Base-by-base conservation (phyloP, 352 stramenopile genomes). In the Blastocystis sp. region DNA sequence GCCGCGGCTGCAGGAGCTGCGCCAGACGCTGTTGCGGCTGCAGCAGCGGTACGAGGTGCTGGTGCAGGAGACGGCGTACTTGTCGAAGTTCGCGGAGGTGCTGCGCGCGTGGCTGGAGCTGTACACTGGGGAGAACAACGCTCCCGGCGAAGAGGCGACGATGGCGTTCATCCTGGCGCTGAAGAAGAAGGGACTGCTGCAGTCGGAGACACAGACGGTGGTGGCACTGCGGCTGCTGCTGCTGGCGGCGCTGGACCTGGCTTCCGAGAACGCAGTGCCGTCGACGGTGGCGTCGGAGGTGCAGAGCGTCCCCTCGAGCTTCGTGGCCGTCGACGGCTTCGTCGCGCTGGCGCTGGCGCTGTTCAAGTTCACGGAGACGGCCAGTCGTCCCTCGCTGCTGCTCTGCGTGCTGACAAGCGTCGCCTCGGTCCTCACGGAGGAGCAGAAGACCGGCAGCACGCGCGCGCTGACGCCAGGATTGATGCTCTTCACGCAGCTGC, bases 401-500 rank as follows among this genome's bases (percentile, higher is more conserved):
- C 51, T 81, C n/a, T 81, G 69, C 18, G 42, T 81, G 34, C 27
- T 81, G 18, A 81, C 69, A 7, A 38, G 44, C n/a, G 42, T 81
- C 9, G 18, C 44, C 21, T 63, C 21, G 4, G 48, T 81, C 1
- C 40, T 81, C n/a, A 61, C 48, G 1, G 69, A 81, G 16, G 48
- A 81, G 27, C 69, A 81, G 46, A 81, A 81, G 51, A 29, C 21
- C 32, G 69, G 69, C 32, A 72, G 14, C 4, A 48, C 14, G 2
- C 61, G 61, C n/a, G 61, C 27, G 7, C 7, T 46, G 27, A 27
- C 27, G 2, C 61, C 61, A 24, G 32, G n/a, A n/a, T 48, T 27
- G 14, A 9, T 36, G 6, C 4, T 72, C 21, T 24, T 72, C 4
- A 42, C 69, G 16, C 29, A 59, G 46, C 36, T 49, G 4, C 53